A percentile compares a stretch with the other conserved stretches of the same genome.
Conservation (phyloP, 2,329 filamentous ascomycete genomes). For the Epichloe elymi region DNA sequence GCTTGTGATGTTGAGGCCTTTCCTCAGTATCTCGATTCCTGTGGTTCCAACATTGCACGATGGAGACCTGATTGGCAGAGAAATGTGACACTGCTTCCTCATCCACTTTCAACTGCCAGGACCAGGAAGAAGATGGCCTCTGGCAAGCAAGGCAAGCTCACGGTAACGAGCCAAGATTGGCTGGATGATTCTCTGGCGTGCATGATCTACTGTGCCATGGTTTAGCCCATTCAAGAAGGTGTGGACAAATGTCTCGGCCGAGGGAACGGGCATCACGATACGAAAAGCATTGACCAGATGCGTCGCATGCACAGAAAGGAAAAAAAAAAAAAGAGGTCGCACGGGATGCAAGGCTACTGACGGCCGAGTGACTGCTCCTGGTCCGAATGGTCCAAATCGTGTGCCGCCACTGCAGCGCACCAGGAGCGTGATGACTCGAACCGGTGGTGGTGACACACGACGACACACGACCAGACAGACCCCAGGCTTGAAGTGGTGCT, state of each 20-base stretch:
- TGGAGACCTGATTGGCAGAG: too few relatives aligned
- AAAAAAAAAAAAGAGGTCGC: background rate
- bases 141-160: background rate
- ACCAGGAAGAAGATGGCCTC: too few relatives aligned
- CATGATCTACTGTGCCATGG: background rate
- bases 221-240: background rate
- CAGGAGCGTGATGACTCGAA: slow-evolving; percentile 2
- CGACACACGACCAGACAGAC: background rate
- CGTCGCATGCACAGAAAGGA: background rate
- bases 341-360: slow-evolving; percentile 1
- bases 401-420: background rate
- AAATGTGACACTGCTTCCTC: too few relatives aligned
- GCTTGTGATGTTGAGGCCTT: too few relatives aligned
- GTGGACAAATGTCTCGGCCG: background rate
- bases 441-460: slow-evolving; percentile 2
- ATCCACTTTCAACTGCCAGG: too few relatives aligned
- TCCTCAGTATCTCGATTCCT: too few relatives aligned
- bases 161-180: background rate
- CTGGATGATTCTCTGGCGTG: background rate
- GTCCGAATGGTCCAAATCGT: background rate
- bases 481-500: slow-evolving; percentile 3
- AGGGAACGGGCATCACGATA: background rate
- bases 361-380: background rate
- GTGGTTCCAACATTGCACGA: too few relatives aligned
- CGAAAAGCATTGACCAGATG: background rate